Base-by-base conservation (phyloP, 2,329 filamentous ascomycete species). In the Pestalotiopsis sp. region DNA sequence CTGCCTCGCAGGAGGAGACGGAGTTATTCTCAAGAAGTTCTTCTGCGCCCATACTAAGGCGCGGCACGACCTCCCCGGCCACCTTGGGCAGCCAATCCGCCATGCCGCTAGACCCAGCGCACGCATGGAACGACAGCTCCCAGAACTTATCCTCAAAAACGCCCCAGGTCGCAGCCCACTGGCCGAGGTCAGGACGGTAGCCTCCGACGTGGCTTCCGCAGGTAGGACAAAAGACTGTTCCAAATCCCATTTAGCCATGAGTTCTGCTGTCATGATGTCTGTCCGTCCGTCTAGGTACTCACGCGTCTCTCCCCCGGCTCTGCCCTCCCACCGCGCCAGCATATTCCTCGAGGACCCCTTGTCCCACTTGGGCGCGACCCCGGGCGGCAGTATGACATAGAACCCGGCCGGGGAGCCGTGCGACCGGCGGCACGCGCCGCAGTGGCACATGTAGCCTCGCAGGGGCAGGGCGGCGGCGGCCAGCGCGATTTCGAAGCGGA, bases 141-240 rank as follows among this genome's bases (percentile, higher is more conserved):
- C 62, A 52, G 23, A 65, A 65, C 62, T 65, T 65, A 12, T 65
- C 40, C 40, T 65, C 62, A 31, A 65, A 52, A 2, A 65, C 25
- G 4, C 40, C 40, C 40, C 38, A 65, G 4, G 62, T 14, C 20
- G 52, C 62, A 11, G 38, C 17, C 62, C 62, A 65, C 62, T 65
- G 62, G 36, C 38, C 40, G n/a, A 20, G 36, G 7, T 11, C 23
- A 2, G 38, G 40, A 9, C 27, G 12, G 14, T 41, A 27, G 40
- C 40, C 13, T 3, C 62, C 62, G 25, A 52, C 40, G 20, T 65
- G 38, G 23, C n/a, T 65, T 11, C 38, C 62, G 20, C 62, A 65
- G 6, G 36, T 25, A 7, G 62, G 62, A 36, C 62, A 65, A 9
- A 65, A 65, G 9, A 9, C 45, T 52, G 3, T 11, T 11, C 31